Evolutionary conservation across 2,329 filamentous ascomycete species (phyloP).

Genomic region (Alternaria consortialis): DNA sequence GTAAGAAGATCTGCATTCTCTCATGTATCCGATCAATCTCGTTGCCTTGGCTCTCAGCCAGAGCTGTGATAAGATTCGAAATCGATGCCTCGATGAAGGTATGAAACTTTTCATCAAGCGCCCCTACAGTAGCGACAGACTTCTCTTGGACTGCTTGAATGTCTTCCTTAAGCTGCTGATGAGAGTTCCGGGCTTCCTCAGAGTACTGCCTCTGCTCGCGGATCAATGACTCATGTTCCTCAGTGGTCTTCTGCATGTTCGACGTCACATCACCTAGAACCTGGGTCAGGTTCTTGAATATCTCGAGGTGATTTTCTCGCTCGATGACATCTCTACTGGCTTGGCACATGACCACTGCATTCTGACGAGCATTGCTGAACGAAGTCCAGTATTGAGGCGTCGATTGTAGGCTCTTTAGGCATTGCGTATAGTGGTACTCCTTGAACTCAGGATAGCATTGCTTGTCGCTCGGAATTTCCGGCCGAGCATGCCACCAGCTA

Average conservation of each 20-base stretch:
- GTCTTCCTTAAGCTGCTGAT: constrained; percentile 28
- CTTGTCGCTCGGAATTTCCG: constrained; percentile 23
- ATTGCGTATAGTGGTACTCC: constrained; percentile 56
- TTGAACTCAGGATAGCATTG: constrained; percentile 49
- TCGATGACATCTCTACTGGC: constrained; percentile 67
- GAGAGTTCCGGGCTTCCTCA: constrained; percentile 31
- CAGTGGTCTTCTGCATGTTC: constrained; percentile 30
- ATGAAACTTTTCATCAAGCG: constrained; percentile 31
- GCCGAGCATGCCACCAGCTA: constrained; percentile 32
- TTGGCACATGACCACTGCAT: constrained; percentile 69
- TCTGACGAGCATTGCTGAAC: constrained; percentile 69
- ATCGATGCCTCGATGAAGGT: constrained; percentile 32
- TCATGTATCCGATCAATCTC: constrained; percentile 26
- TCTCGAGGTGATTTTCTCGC: constrained; percentile 56
- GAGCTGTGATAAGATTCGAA: constrained; percentile 25
- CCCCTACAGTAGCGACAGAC: constrained; percentile 27
- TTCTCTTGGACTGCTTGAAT: constrained; percentile 31
- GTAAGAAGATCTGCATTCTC: constrained; percentile 32
- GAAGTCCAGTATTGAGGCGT: constrained; percentile 70
- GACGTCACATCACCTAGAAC: constrained; percentile 35
- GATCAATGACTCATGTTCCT: constrained; percentile 37
- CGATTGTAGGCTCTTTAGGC: constrained; percentile 63
- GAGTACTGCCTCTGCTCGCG: constrained; percentile 35
- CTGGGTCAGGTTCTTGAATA: constrained; percentile 46
- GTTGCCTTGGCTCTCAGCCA: constrained; percentile 26